Evolutionary conservation across 2,329 filamentous ascomycete genomes (phyloP).

Genomic region (Lecanoromycetidae sp.): DNA sequence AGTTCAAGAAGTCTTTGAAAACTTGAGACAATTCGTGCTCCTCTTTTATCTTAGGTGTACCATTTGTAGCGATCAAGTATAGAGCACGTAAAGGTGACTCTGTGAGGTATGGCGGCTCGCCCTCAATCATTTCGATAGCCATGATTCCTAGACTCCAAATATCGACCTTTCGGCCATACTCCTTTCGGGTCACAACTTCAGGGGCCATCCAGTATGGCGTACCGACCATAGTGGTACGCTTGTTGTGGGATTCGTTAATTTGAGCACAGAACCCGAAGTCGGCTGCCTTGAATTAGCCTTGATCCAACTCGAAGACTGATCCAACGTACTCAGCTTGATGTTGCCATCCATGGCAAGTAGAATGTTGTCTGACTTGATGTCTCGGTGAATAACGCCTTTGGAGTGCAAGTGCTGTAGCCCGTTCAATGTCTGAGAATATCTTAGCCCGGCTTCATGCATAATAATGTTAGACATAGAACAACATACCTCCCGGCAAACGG

Average conservation of each 20-base stretch:
- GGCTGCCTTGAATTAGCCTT: conserved; percentile 43
- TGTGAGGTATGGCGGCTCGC: conserved; percentile 90
- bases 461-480: not conserved
- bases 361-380: conserved; percentile 99
- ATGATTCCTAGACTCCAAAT: conserved; percentile 99
- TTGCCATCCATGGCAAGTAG: conserved; percentile 84
- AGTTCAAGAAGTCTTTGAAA: conserved; percentile 83
- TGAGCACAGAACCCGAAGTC: conserved; percentile 98
- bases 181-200: conserved; percentile 91
- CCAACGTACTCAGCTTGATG: conserved; percentile 75
- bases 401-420: conserved; percentile 92
- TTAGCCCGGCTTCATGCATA: not conserved
- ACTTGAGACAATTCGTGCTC: conserved; percentile 67
- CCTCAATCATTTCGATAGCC: conserved; percentile 99
- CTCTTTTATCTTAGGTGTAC: conserved; percentile 89
- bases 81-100: conserved; percentile 86
- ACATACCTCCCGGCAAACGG: conserved; percentile 72
- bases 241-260: conserved; percentile 93
- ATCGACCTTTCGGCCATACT: conserved; percentile 96
- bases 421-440: conserved; percentile 53
- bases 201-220: conserved; percentile 99
- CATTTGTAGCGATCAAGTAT: conserved; percentile 93
- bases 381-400: conserved; percentile 94
- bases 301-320: not conserved
- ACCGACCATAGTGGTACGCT: conserved; percentile 97